phyloP scores from a whole-genome alignment of 2,329 filamentous ascomycete species.

The Colletotrichum paranaense region DNA sequence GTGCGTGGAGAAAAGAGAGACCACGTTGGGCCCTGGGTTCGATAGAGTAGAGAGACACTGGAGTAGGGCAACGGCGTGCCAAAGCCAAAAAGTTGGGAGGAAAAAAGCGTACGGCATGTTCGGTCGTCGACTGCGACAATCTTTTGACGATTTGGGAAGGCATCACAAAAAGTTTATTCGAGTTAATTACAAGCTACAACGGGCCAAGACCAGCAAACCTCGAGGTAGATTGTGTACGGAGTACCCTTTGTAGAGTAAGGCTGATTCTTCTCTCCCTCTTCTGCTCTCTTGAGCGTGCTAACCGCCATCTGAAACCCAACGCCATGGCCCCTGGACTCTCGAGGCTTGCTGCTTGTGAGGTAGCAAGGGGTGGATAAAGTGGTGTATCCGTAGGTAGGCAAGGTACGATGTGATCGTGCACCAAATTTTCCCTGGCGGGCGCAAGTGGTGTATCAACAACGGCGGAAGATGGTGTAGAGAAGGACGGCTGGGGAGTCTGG shows the following conservation, averaged over 20 bases:
- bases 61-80: no score
- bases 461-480: neutral
- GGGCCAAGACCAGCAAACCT: conserved; percentile 1
- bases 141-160: conserved; percentile 13
- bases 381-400: no score
- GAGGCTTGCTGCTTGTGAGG: neutral
- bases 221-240: neutral
- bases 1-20: neutral
- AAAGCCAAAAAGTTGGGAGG: neutral
- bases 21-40: neutral
- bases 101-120: neutral
- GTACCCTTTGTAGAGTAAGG: neutral
- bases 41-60: neutral
- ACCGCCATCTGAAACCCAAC: conserved; percentile 22
- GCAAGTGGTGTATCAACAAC: neutral
- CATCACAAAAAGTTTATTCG: conserved; percentile 28
- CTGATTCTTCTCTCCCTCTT: neutral
- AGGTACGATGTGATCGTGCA: neutral
- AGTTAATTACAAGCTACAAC: neutral
- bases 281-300: neutral
- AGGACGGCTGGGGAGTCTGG: neutral
- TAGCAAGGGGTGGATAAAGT: neutral
- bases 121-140: conserved; percentile 25
- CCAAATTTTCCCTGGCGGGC: neutral
- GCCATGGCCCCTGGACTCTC: conserved; percentile 8